A percentile compares a stretch with the other conserved stretches of the same genome.
Conservation (phyloP, 495 filamentous ascomycete genomes). For the Penicillium waksmanii region DNA sequence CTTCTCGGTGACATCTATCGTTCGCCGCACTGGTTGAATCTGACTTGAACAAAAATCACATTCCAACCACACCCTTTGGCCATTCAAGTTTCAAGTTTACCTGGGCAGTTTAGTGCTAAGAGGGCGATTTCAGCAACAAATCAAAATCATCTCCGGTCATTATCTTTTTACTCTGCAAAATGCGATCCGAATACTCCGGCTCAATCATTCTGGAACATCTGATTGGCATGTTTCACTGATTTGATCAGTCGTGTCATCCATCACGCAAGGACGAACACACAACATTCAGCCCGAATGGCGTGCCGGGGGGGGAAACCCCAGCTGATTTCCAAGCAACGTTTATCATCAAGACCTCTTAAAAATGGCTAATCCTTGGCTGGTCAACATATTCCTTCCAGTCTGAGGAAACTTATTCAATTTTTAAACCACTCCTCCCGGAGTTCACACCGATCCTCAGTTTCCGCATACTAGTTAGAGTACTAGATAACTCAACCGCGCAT, state of each 20-base stretch:
- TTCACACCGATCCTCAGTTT: background rate
- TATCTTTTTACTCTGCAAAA: too few species aligned
- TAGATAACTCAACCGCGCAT: background rate
- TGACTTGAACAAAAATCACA: too few species aligned
- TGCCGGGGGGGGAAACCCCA: constrained; percentile 24
- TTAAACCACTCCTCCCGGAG: too few species aligned
- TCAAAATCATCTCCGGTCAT: too few species aligned
- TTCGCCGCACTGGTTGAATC: too few species aligned
- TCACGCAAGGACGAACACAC: constrained; percentile 24
- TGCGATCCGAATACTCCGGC: background rate
- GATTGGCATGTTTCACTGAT: constrained; percentile 2
- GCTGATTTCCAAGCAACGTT: constrained; percentile 36
- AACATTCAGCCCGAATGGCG: constrained; percentile 37
- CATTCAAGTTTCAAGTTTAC: too few species aligned
- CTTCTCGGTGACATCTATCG: too few species aligned
- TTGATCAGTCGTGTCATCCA: constrained; percentile 8
- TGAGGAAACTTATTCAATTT: too few species aligned
- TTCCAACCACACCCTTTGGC: too few species aligned
- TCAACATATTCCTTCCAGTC: background rate
- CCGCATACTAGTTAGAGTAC: background rate
- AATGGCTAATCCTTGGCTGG: background rate
- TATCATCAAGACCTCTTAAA: background rate
- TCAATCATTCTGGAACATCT: background rate
- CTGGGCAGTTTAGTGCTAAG: too few species aligned
- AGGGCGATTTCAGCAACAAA: too few species aligned